Evolutionary conservation across 192 early-diverging fungal genomes (phyloP).

Genomic region (Backusella macrospora): DNA sequence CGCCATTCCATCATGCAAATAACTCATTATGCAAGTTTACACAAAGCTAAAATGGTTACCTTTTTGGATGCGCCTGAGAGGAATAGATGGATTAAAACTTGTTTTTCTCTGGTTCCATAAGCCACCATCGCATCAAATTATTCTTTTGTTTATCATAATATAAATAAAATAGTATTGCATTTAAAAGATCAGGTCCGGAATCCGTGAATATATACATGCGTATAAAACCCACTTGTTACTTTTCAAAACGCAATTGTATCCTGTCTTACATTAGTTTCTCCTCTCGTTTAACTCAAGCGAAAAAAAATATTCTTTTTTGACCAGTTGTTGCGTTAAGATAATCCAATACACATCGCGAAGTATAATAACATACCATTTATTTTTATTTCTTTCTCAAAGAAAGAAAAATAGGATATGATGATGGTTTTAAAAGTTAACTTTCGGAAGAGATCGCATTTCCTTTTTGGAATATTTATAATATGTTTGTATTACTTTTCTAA

Average conservation of each 20-base stretch:
- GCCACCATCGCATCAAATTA: neutral
- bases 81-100: neutral
- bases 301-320: neutral
- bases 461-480: neutral
- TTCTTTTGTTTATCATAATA: neutral
- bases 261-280: slow-evolving; percentile 5
- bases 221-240: neutral
- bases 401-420: neutral
- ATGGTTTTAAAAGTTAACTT: neutral
- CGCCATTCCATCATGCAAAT: slow-evolving; percentile 20
- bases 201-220: too few species aligned
- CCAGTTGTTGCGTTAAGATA: neutral
- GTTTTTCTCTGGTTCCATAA: neutral
- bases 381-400: neutral
- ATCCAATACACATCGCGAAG: too few species aligned
- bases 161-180: neutral
- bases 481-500: neutral
- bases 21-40: slow-evolving; percentile 14
- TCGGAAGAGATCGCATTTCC: neutral
- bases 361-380: too few species aligned
- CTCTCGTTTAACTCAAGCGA: neutral
- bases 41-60: neutral
- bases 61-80: neutral
- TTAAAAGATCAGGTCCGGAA: neutral
- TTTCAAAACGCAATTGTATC: neutral